Base-by-base conservation (phyloP, 2,329 filamentous ascomycete species). In the Verruconis gallopava region DNA sequence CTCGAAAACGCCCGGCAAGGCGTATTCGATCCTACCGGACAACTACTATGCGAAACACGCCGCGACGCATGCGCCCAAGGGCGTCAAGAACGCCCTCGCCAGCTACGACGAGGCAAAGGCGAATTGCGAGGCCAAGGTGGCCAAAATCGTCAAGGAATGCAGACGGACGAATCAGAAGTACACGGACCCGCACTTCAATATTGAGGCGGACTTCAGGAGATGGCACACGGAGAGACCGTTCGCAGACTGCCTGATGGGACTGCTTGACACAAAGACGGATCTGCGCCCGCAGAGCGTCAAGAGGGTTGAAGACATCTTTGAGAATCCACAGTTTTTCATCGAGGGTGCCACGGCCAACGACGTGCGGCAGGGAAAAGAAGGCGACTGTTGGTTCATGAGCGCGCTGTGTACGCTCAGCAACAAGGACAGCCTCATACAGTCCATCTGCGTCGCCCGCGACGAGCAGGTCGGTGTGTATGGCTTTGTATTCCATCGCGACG, bases 341-440 rank as follows among this genome's bases (percentile, higher is more conserved):
- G 81, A 88, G 45, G 80, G 81, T 0, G 80, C 80, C 4, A 77
- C 76, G 3, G 79, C 81, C 25, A 81, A 78, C 44, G 84, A 91
- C 58, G 77, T 93, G 6, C 72, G 80, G 12, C 85, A 91, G 58
- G 85, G 85, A 1, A 67, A 71, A 2, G 77, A 79, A 47, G 85
- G 85, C 0, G 83, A 93, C 54, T 93, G 85, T 56, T 93, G 85
- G 84, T 73, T 91, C 45, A 75, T 93, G 62, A 79, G 85, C 6
- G 82, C 82, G 1, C 61, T 93, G 20, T 84, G 80, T 49, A 84
- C 82, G 0, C 68, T 91, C 35, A 79, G 76, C 50, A 84, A 82
- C 55, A 81, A 83, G 57, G 62, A 71, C 13, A 72, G 72, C 0
- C 59, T 89, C 37, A 82, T 91, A 40, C 73, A 85, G 54, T 73